Conservation (phyloP, 495 filamentous ascomycete species). For the Talaromyces adpressus region DNA sequence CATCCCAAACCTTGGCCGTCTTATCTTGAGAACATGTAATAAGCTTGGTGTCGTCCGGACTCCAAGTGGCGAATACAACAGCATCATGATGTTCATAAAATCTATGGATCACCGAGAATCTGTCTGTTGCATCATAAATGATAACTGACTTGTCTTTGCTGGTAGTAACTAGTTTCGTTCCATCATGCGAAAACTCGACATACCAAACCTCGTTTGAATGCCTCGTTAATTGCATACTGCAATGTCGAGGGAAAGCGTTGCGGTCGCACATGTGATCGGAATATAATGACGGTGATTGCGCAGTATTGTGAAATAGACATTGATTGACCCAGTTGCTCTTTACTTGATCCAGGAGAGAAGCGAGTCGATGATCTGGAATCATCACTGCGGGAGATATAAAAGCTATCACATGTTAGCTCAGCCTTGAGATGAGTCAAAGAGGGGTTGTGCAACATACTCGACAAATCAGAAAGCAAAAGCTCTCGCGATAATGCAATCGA, state of each 20-base stretch:
- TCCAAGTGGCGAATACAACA: slow-evolving; percentile 79
- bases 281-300: slow-evolving; percentile 76
- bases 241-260: slow-evolving; percentile 66
- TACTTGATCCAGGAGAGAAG: slow-evolving; percentile 70
- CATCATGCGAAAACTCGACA: slow-evolving; percentile 84
- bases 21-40: slow-evolving; percentile 74
- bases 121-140: slow-evolving; percentile 75
- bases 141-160: slow-evolving; percentile 66
- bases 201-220: slow-evolving; percentile 88
- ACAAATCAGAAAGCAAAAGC: slow-evolving; percentile 70
- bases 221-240: slow-evolving; percentile 58
- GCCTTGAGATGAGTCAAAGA: neutral
- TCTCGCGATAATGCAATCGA: slow-evolving; percentile 71
- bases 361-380: slow-evolving; percentile 93
- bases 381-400: slow-evolving; percentile 96
- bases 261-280: slow-evolving; percentile 79
- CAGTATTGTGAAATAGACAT: slow-evolving; percentile 84
- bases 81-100: slow-evolving; percentile 58
- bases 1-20: slow-evolving; percentile 72
- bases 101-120: slow-evolving; percentile 57
- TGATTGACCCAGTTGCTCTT: slow-evolving; percentile 74
- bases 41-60: slow-evolving; percentile 79
- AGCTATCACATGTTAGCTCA: slow-evolving; percentile 35
- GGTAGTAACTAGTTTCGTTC: slow-evolving; percentile 73
- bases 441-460: slow-evolving; percentile 52